These are phyloP conservation scores for Bonia amplexicaulis DNA, from an alignment of 176 grass and related monocot species.

Conservation along the genomic window DNA sequence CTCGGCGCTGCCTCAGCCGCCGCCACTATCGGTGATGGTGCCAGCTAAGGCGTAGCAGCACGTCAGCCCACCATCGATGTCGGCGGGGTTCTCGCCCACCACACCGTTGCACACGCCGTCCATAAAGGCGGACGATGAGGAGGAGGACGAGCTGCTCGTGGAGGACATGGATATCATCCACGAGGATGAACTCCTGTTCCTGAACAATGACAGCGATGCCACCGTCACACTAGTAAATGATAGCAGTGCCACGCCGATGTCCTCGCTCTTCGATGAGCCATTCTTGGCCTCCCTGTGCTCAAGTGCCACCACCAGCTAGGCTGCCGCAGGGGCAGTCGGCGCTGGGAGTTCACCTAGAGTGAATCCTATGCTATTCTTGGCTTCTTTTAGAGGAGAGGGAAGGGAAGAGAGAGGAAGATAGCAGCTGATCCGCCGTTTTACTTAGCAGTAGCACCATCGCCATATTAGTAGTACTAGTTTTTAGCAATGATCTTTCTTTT, in stretches of 20 bases:
- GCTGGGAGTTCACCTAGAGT: constrained; percentile 31
- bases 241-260: background rate
- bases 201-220: constrained; percentile 22
- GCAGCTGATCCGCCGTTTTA: constrained; percentile 36
- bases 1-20: background rate
- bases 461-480: background rate
- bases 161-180: constrained; percentile 73
- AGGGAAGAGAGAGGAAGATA: constrained; percentile 24
- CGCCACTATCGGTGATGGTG: constrained; percentile 8
- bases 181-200: constrained; percentile 79
- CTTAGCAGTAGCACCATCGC: background rate
- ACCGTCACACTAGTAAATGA: background rate
- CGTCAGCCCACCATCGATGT: background rate
- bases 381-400: background rate
- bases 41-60: background rate
- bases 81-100: constrained; percentile 34
- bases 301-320: background rate
- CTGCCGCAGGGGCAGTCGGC: background rate
- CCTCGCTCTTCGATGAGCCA: constrained; percentile 36
- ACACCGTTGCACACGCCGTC: constrained; percentile 44
- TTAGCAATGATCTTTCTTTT: background rate
- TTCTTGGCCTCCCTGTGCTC: constrained; percentile 5
- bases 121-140: constrained; percentile 45
- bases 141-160: constrained; percentile 55
- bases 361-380: background rate